A percentile compares a stretch with the other conserved stretches of the same genome.
phyloP scores from a whole-genome alignment of 345 rosid species.

The Salix viminalis region DNA sequence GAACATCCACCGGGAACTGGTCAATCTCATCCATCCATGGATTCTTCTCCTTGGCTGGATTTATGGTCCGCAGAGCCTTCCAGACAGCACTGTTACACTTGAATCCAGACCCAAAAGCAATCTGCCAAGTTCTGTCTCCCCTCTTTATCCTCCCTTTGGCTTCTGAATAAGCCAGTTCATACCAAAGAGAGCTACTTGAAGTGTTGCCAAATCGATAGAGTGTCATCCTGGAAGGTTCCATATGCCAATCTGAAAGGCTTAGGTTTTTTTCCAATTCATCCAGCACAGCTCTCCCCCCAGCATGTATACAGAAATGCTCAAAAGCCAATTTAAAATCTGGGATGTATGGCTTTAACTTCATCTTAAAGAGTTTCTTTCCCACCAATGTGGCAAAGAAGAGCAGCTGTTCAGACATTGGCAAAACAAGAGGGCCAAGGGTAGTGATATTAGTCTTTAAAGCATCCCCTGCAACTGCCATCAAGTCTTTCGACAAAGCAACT shows the following conservation, averaged over 20 bases:
- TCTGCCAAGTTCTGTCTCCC: constrained; percentile 20
- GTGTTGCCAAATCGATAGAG: constrained; percentile 19
- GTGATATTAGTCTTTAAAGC: constrained; percentile 15
- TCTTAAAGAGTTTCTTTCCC: constrained; percentile 6
- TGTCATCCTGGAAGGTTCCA: constrained; percentile 24
- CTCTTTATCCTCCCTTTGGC: constrained; percentile 13
- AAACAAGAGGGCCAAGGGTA: constrained; percentile 19
- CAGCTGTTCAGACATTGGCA: constrained; percentile 17
- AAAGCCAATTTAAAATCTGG: constrained; percentile 17
- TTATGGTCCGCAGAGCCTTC: constrained; percentile 15
- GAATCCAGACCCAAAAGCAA: constrained; percentile 21
- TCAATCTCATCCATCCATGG: constrained; percentile 54
- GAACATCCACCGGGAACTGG: constrained; percentile 41
- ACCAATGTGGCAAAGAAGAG: constrained; percentile 12
- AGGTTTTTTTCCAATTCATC: constrained; percentile 18
- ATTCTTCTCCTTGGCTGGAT: constrained; percentile 45
- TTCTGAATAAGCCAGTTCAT: constrained; percentile 16
- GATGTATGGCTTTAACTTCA: constrained; percentile 18
- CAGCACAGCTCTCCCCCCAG: constrained; percentile 17
- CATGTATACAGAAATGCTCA: constrained; percentile 18
- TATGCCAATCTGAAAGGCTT: constrained; percentile 13
- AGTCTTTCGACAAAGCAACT: constrained; percentile 11
- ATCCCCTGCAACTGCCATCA: constrained; percentile 20
- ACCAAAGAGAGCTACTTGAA: constrained; percentile 21
- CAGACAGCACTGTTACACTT: constrained; percentile 22